Percentiles rank a stretch among this genome's conserved stretches.
phyloP scores from a whole-genome alignment of 176 grass and related monocot genomes.

The Rhipidocladum racemiflorum region DNA sequence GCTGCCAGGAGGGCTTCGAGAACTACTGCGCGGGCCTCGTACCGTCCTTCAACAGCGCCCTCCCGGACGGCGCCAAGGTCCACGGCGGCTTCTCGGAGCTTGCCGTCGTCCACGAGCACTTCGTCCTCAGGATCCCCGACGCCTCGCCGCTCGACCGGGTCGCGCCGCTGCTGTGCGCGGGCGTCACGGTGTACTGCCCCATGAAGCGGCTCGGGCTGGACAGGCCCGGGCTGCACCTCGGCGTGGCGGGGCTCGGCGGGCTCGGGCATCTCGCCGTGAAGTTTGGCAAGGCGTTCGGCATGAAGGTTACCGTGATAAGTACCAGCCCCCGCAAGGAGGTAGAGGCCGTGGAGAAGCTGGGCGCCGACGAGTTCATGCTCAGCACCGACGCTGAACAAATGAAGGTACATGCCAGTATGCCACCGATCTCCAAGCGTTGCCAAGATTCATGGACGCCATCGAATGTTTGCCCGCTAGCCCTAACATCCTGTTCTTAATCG shows the following conservation, averaged over 20 bases:
- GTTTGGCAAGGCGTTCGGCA: slow-evolving; percentile 48
- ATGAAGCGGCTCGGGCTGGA: slow-evolving; percentile 45
- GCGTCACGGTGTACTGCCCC: slow-evolving; percentile 48
- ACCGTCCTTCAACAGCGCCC: slow-evolving; percentile 37
- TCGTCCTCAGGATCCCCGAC: slow-evolving; percentile 37
- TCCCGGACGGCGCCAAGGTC: slow-evolving; percentile 33
- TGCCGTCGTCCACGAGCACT: slow-evolving; percentile 43
- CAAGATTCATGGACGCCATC: neutral
- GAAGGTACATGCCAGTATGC: slow-evolving; percentile 13
- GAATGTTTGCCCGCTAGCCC: neutral
- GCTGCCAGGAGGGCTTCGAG: slow-evolving; percentile 27
- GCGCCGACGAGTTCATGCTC: slow-evolving; percentile 43
- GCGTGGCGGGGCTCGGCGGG: slow-evolving; percentile 51
- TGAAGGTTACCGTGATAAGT: slow-evolving; percentile 57
- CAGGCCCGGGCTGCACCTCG: slow-evolving; percentile 41
- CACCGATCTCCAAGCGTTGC: neutral
- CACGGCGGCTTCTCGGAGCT: slow-evolving; percentile 42
- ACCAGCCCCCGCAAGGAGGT: slow-evolving; percentile 39
- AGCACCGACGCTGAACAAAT: slow-evolving; percentile 10
- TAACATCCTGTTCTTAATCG: neutral
- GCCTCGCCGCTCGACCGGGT: slow-evolving; percentile 22
- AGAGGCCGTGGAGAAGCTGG: slow-evolving; percentile 39
- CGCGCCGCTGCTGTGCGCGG: slow-evolving; percentile 50
- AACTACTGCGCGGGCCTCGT: slow-evolving; percentile 38
- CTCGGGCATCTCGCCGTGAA: slow-evolving; percentile 53